Evolutionary conservation across 192 early-diverging fungal genomes (phyloP).

Genomic region (Linnemannia exigua): DNA sequence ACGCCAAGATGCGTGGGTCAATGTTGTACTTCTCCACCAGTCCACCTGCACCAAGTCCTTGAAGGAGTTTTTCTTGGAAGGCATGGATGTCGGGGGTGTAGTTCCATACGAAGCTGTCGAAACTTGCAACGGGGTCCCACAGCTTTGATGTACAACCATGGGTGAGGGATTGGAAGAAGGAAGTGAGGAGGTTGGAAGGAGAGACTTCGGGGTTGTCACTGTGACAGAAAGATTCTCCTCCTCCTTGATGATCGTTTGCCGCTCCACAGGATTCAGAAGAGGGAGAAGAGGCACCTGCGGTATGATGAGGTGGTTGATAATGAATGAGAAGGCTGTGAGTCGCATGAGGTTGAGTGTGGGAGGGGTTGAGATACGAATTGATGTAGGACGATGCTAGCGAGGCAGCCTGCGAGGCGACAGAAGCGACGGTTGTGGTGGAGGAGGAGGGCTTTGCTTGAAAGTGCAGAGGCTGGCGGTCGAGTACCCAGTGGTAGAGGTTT

Average conservation of each 20-base stretch:
- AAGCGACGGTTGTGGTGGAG: neutral
- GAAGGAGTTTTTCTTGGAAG: neutral
- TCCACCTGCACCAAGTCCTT: neutral
- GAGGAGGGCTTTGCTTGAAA: neutral
- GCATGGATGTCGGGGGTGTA: conserved; percentile 23
- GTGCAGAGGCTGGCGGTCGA: neutral
- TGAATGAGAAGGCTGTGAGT: neutral
- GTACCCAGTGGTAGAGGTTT: neutral
- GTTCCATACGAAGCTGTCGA: conserved; percentile 34
- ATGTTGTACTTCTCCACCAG: conserved; percentile 23
- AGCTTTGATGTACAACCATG: neutral
- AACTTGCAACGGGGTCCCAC: conserved; percentile 4
- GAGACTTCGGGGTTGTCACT: neutral
- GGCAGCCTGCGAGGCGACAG: neutral
- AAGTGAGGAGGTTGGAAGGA: neutral
- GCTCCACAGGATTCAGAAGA: neutral
- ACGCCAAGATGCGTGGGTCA: conserved; percentile 4
- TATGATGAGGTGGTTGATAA: neutral
- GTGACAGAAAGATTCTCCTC: neutral
- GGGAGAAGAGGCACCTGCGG: neutral
- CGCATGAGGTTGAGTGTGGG: neutral
- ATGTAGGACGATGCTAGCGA: neutral
- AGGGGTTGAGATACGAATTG: conserved; percentile 10
- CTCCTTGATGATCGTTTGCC: neutral
- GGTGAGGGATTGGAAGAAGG: conserved; percentile 1